Evolutionary conservation across 805 yeast species (phyloP), one percentile per base, ranked within the genome.

Genomic region (Yarrowia yakushimensis): DNA sequence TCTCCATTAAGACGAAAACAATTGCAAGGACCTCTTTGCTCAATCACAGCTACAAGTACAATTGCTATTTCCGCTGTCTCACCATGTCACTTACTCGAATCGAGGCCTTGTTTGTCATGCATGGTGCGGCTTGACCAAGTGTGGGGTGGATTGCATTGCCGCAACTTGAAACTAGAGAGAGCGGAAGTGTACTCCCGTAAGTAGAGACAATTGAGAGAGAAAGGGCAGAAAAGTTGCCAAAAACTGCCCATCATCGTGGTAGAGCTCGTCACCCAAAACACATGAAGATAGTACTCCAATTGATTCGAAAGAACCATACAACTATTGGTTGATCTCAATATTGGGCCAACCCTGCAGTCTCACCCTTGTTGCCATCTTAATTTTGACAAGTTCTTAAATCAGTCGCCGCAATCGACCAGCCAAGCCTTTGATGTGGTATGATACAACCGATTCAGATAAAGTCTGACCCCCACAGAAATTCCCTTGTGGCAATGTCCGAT

Each of bases 101-200:
- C 22, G n/a, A n/a, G n/a, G n/a, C 36, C 36, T 45, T 45, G 36
- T 45, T 23, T 4, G 30, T 2, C 27, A 28, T 30, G 46, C 46
- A 41, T 23, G 9, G 52, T 45, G 36, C 52, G 52, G 52, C 52
- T 45, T n/a, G 36, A 17, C 36, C 17, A 45, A 45, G 52, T 45
- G 52, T 45, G 52, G 52, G 52, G 52, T 30, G 52, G 30, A 13
- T 11, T 27, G 52, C 52, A 45, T 45, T 30, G 18, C 52, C 52
- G 52, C 18, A 45, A 30, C 18, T 15, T n/a, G n/a, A n/a, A n/a
- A n/a, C n/a, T n/a, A n/a, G n/a, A n/a, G n/a, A n/a, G n/a, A n/a
- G n/a, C n/a, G n/a, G n/a, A n/a, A n/a, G n/a, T n/a, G n/a, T n/a
- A n/a, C n/a, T n/a, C n/a, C n/a, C n/a, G n/a, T n/a, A n/a, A n/a